Evolutionary conservation across 2,329 filamentous ascomycete genomes (phyloP).

Genomic region (Exophiala oligosperma): DNA sequence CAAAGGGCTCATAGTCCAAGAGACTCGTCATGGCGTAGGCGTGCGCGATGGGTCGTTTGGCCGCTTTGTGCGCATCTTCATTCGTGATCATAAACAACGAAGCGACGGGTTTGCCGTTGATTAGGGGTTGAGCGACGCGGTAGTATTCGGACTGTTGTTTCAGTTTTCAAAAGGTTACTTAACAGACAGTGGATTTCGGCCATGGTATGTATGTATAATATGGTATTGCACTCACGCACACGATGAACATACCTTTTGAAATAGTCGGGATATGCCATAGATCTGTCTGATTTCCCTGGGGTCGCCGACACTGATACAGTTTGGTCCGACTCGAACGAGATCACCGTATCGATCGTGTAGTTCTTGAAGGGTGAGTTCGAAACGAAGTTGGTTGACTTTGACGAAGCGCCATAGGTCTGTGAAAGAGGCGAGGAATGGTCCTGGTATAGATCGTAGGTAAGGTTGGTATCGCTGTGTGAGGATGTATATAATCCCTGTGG

Average conservation of each 20-base stretch:
- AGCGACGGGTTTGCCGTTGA: slow-evolving; percentile 63
- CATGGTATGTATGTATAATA: neutral
- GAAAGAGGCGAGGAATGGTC: slow-evolving; percentile 28
- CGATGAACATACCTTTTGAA: slow-evolving; percentile 4
- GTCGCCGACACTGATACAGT: slow-evolving; percentile 29
- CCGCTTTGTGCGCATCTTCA: slow-evolving; percentile 71
- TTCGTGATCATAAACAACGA: slow-evolving; percentile 77
- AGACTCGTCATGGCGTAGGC: slow-evolving; percentile 53
- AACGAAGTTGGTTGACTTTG: slow-evolving; percentile 24
- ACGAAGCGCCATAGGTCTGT: slow-evolving; percentile 29
- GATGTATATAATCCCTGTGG: neutral
- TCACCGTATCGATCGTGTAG: slow-evolving; percentile 28
- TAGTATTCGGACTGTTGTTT: slow-evolving; percentile 8
- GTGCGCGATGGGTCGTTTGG: slow-evolving; percentile 71
- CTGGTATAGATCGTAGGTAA: slow-evolving; percentile 37
- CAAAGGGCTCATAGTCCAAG: slow-evolving; percentile 61
- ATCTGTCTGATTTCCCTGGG: slow-evolving; percentile 26
- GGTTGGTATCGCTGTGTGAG: neutral
- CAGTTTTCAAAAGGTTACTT: neutral
- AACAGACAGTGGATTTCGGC: too few relatives aligned
- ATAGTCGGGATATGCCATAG: slow-evolving; percentile 20
- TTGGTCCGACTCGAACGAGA: slow-evolving; percentile 30
- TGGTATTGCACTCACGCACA: neutral
- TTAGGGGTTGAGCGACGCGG: slow-evolving; percentile 8
- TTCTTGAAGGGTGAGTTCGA: slow-evolving; percentile 17